phyloP scores from a whole-genome alignment of 495 filamentous ascomycete species.

The Penicillium taxi region DNA sequence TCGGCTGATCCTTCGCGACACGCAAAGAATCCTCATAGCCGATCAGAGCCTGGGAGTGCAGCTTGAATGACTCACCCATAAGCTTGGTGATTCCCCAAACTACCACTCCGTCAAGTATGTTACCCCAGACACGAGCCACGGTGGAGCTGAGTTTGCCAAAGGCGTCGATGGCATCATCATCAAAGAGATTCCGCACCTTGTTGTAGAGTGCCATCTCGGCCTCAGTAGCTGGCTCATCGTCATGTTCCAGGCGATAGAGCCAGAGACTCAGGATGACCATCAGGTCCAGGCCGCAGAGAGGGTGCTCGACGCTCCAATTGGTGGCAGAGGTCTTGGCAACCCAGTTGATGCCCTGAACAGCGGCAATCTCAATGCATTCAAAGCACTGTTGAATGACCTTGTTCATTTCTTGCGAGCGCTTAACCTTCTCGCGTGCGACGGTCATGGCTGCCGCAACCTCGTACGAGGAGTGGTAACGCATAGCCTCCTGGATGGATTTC shows the following conservation, averaged over 20 bases:
- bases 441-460: slow-evolving; percentile 97
- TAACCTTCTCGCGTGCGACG: slow-evolving; percentile 81
- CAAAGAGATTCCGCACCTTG: slow-evolving; percentile 86
- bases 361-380: slow-evolving; percentile 95
- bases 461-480: slow-evolving; percentile 93
- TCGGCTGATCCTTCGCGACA: slow-evolving; percentile 40
- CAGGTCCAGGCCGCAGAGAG: slow-evolving; percentile 90
- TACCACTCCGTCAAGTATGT: slow-evolving; percentile 96
- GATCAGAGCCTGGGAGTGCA: slow-evolving; percentile 86
- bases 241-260: slow-evolving; percentile 98
- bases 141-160: slow-evolving; percentile 85
- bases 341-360: slow-evolving; percentile 92
- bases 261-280: slow-evolving; percentile 98
- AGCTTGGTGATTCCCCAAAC: slow-evolving; percentile 98
- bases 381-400: slow-evolving; percentile 97
- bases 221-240: slow-evolving; percentile 86
- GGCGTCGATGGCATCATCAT: slow-evolving; percentile 74
- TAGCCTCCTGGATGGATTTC: slow-evolving; percentile 89
- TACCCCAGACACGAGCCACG: slow-evolving; percentile 92
- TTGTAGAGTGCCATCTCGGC: slow-evolving; percentile 93
- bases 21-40: slow-evolving; percentile 78
- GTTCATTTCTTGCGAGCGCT: slow-evolving; percentile 94
- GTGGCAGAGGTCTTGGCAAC: slow-evolving; percentile 92
- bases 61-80: slow-evolving; percentile 97
- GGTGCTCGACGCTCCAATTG: slow-evolving; percentile 99